Evolutionary conservation across 176 grass and related monocot species (phyloP).

Genomic region (Oryza punctata): DNA sequence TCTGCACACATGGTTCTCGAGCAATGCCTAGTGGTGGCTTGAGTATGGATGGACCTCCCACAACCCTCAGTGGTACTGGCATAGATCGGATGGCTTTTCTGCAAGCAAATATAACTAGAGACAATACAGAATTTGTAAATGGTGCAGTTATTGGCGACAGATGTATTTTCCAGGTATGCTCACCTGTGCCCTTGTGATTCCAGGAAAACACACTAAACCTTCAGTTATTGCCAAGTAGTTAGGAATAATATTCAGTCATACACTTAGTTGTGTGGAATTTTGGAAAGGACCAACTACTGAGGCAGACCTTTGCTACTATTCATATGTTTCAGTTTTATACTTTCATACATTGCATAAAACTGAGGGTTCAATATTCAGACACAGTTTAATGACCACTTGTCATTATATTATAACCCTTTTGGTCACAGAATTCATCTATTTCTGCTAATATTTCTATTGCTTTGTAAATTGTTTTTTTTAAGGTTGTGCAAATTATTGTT

Average conservation of each 20-base stretch:
- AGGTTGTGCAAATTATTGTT: constrained; percentile 15
- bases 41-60: constrained; percentile 93
- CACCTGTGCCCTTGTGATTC: constrained; percentile 24
- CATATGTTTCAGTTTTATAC: not conserved
- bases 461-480: not conserved
- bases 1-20: constrained; percentile 89
- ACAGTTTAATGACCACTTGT: not conserved
- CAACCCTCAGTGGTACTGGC: constrained; percentile 91
- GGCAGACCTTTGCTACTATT: not conserved
- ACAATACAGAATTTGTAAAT: constrained; percentile 87
- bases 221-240: not conserved
- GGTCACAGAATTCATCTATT: not conserved
- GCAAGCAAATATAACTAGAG: constrained; percentile 87
- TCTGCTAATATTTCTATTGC: constrained; percentile 11
- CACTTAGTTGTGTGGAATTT: constrained; percentile 15
- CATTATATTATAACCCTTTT: not conserved
- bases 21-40: constrained; percentile 77
- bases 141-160: constrained; percentile 78
- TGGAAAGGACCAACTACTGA: not conserved
- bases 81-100: constrained; percentile 74
- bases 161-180: constrained; percentile 87
- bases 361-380: not conserved
- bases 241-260: not conserved
- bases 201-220: not conserved
- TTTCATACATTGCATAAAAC: not conserved